Evolutionary conservation across 1,139 yeast genomes (phyloP).

Genomic region (Candida neerlandica): DNA sequence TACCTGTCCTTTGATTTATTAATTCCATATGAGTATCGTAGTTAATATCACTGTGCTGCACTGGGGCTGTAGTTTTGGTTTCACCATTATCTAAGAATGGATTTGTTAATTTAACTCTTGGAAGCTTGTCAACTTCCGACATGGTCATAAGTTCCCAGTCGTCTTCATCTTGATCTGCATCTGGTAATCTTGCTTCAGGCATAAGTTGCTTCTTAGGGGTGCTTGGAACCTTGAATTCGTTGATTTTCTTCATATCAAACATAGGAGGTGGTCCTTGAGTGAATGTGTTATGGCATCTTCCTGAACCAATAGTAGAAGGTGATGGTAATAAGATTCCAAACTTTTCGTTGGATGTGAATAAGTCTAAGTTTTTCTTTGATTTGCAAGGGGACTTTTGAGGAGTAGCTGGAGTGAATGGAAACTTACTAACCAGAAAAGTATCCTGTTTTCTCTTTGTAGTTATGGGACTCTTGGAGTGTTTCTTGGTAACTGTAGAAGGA

Average conservation of each 20-base stretch:
- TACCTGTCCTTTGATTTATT: conserved; percentile 42
- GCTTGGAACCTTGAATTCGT: conserved; percentile 19
- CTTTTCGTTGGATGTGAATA: conserved; percentile 11
- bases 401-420: conserved; percentile 40
- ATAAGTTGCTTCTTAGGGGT: conserved; percentile 44
- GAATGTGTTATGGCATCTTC: conserved; percentile 22
- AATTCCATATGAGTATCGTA: conserved; percentile 44
- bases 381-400: conserved; percentile 36
- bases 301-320: conserved; percentile 47
- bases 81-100: conserved; percentile 17
- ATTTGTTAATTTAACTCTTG: conserved; percentile 12
- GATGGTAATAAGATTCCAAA: conserved; percentile 41
- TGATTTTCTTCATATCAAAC: conserved; percentile 10
- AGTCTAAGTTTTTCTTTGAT: conserved; percentile 7
- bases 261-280: conserved; percentile 8
- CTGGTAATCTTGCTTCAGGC: conserved; percentile 22
- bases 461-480: conserved; percentile 6
- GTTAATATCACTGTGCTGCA: conserved; percentile 20
- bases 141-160: conserved; percentile 21
- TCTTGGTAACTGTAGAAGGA: conserved; percentile 11
- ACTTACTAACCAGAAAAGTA: conserved; percentile 5
- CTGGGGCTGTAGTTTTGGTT: neutral
- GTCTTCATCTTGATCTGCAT: conserved; percentile 35
- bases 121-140: conserved; percentile 11
- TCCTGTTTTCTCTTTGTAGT: conserved; percentile 3